Base-by-base conservation (phyloP, 2,329 filamentous ascomycete species). In the Clarireedia homoeocarpa region DNA sequence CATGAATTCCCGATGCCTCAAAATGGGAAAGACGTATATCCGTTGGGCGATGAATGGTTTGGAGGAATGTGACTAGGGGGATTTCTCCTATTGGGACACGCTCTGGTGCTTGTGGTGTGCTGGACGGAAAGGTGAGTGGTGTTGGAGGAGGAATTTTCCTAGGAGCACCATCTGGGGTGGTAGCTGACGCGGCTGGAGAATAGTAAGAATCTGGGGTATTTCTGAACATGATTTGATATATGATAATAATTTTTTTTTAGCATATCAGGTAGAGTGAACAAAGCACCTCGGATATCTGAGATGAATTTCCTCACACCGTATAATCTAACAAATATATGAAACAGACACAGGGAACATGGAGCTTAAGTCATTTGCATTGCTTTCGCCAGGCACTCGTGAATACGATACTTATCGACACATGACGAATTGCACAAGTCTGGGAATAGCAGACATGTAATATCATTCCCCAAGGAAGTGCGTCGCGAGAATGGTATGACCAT, bases 1-100 rank as follows among this genome's bases (percentile, higher is more conserved):
- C 71, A 62, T 82, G 75, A 34, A 83, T 72, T 4, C 81, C 81
- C 39, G 85, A 73, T 10, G 81, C 81, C 58, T 77, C 73, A 53
- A 85, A 77, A 58, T 83, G 77, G 42, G 73, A 64, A 44, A 76
- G 66, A 27, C 65, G 69, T 57, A 81, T 70, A 54, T 81, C 77
- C 23, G 70, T 66, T 2, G 80, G 77, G 40, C 82, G 77, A 53
- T 80, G 74, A 27, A 82, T 77, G 34, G 70, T 71, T 64, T 81
- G 78, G 36, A 85, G 71, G 44, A 83, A 66, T 48, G 71, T 67
- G 17, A 79, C 73, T 51, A 85, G 66, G 24, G 76, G 74, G 42
- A 67, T 61, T 3, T 70, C 58, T 26, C 64, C 58, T 40, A 55
- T 57, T 51, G 55, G 40, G 36, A 52, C 48, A 46, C 55, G 48